A percentile compares a stretch with the other conserved stretches of the same genome.
Evolutionary conservation across 805 yeast genomes (phyloP).

Genomic region (Pichia nanzhaoensis): DNA sequence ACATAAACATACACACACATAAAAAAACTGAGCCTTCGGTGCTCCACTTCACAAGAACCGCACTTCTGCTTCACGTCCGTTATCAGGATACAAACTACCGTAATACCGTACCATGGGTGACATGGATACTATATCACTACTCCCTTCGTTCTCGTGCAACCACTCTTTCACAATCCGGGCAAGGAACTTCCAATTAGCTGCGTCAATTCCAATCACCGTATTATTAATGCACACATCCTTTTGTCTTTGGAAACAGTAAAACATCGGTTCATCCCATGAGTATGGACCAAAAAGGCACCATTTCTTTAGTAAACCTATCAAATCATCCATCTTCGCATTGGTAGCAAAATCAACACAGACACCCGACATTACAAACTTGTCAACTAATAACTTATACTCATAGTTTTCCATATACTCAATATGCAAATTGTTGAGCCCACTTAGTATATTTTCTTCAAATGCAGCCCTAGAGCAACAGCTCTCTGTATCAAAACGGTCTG

Average conservation of each 20-base stretch:
- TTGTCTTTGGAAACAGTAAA: neutral
- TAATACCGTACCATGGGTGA: constrained; percentile 16
- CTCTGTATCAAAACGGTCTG: neutral
- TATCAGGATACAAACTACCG: constrained; percentile 14
- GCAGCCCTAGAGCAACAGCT: neutral
- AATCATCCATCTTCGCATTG: constrained; percentile 3
- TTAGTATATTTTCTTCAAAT: neutral
- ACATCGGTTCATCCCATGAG: neutral
- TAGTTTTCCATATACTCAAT: neutral
- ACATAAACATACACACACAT: too few relatives aligned
- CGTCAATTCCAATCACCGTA: neutral
- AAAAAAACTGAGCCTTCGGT: too few relatives aligned
- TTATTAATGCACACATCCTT: neutral
- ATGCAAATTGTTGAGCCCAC: neutral
- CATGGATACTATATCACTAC: neutral
- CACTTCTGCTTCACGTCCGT: constrained; percentile 10
- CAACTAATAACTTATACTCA: neutral
- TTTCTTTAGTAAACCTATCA: constrained; percentile 5
- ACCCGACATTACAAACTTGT: neutral
- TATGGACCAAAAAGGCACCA: constrained; percentile 16
- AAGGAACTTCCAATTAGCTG: neutral
- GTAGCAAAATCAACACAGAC: neutral
- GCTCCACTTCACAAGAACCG: too few relatives aligned
- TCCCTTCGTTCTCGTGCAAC: neutral
- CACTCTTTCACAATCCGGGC: constrained; percentile 4